Base-by-base conservation (phyloP, 768 basidiomycete genomes). In the Artomyces pyxidatus region DNA sequence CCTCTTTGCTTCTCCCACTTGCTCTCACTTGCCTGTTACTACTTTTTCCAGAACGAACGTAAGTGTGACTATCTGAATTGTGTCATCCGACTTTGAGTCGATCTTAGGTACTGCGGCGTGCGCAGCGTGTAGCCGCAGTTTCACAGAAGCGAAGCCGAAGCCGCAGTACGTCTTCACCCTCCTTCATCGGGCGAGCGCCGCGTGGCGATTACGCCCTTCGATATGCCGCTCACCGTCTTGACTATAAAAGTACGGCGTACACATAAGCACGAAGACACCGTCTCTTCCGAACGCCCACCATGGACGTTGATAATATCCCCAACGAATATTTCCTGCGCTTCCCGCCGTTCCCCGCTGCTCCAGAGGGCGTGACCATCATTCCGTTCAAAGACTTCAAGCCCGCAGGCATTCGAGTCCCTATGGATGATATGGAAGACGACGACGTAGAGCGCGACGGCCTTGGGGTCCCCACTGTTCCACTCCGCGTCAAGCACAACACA, bases 391-490 rank as follows among this genome's bases (percentile, higher is more conserved):
- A 69, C 12, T 85, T 82, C 68, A 71, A 70, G 56, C 75, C 81
- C 5, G 58, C 61, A 39, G 84, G 83, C 7, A 81, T 85, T 53
- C 70, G 72, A 50, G 68, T 78, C 48, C 71, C 72, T 48, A 61
- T 67, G n/a, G 71, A 71, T 30, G 56, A 43, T 0, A 55, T 61
- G n/a, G 58, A 54, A 4, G 59, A 63, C 1, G 50, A 63, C 3
- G 69, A 73, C 9, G 61, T 66, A 27, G 86, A 90, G 63, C 65
- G 77, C 43, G 88, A 91, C 59, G 77, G 74, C 0, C 60, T 76
- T 1, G 85, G 83, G 9, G 76, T 88, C 45, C 79, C 81, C 0
- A 89, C 88, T 11, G 66, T 88, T 21, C 59, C 68, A 30, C 65
- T 86, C 48, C 62, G 63, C 25, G 65, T 68, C 28, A 75, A 71